Evolutionary conservation across 331 rosid genomes (phyloP).

Genomic region (Pyracantha coccinea): DNA sequence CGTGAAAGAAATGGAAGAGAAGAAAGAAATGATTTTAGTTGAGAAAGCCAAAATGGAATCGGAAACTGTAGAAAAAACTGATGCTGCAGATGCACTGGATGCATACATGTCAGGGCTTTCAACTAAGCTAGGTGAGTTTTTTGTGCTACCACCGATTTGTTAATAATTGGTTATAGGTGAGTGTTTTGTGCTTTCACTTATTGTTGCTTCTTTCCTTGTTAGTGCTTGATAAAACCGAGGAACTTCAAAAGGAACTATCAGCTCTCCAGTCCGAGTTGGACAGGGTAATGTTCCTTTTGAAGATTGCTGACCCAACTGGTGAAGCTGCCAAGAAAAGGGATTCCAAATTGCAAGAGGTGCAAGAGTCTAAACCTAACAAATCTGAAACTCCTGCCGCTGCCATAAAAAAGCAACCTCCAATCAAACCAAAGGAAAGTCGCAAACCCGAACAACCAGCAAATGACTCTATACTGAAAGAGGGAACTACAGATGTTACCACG

Average conservation of each 20-base stretch:
- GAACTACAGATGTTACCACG: slow-evolving; percentile 20
- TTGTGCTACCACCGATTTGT: not conserved
- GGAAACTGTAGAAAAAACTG: slow-evolving; percentile 29
- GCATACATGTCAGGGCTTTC: slow-evolving; percentile 95
- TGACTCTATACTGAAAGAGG: slow-evolving; percentile 28
- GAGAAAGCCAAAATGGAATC: slow-evolving; percentile 51
- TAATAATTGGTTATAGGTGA: not conserved
- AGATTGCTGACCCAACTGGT: slow-evolving; percentile 92
- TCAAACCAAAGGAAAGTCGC: slow-evolving; percentile 22
- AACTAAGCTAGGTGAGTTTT: slow-evolving; percentile 59
- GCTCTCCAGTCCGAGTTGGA: slow-evolving; percentile 79
- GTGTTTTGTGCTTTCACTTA: not conserved
- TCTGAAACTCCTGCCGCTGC: slow-evolving; percentile 26
- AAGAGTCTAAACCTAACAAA: slow-evolving; percentile 36
- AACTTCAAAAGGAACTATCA: slow-evolving; percentile 62
- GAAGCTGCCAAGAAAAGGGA: slow-evolving; percentile 85
- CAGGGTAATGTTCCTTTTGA: slow-evolving; percentile 70
- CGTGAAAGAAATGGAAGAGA: slow-evolving; percentile 53
- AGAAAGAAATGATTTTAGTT: slow-evolving; percentile 45
- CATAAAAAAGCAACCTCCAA: slow-evolving; percentile 27
- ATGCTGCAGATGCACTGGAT: slow-evolving; percentile 69
- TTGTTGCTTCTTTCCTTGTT: slow-evolving; percentile 32
- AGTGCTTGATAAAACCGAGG: slow-evolving; percentile 61
- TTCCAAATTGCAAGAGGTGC: slow-evolving; percentile 36
- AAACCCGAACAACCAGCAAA: slow-evolving; percentile 27